Conservation (phyloP, 495 filamentous ascomycete species). For the Glarea lozoyensis region DNA sequence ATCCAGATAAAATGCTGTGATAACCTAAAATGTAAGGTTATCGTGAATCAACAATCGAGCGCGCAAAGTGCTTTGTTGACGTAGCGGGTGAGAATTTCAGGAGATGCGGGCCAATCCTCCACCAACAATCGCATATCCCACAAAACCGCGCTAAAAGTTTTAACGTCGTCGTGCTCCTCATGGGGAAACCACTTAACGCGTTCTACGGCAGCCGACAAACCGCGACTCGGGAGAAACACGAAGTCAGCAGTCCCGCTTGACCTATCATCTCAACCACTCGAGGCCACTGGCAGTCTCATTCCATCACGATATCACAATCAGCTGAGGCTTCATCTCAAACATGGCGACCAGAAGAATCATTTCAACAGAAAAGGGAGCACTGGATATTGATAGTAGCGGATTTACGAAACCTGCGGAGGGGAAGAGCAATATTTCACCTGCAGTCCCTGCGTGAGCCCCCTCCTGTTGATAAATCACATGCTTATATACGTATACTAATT, state of each 20-base stretch:
- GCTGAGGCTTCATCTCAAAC: conserved; percentile 4
- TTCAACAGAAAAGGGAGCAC: conserved; percentile 41
- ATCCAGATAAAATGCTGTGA: no score
- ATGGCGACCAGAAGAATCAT: conserved; percentile 54
- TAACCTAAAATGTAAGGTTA: no score
- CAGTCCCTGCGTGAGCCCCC: conserved; percentile 62
- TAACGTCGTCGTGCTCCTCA: no score
- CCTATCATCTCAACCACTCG: background rate
- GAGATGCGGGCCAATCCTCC: no score
- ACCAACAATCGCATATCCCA: no score
- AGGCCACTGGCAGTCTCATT: background rate
- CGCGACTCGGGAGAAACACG: conserved; percentile 1
- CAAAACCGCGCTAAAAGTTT: no score
- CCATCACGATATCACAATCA: background rate
- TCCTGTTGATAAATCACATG: conserved; percentile 4
- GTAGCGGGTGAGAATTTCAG: no score
- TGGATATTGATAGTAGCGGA: conserved; percentile 43
- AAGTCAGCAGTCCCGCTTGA: conserved; percentile 9
- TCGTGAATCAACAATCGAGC: no score
- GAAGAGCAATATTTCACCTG: conserved; percentile 48
- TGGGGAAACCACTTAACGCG: background rate
- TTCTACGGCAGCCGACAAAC: background rate
- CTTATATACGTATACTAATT: conserved; percentile 1
- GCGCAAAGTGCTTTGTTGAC: no score
- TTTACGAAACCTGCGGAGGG: conserved; percentile 14